Base-by-base conservation (phyloP, 495 filamentous ascomycete species). In the Penicillium paxilli region DNA sequence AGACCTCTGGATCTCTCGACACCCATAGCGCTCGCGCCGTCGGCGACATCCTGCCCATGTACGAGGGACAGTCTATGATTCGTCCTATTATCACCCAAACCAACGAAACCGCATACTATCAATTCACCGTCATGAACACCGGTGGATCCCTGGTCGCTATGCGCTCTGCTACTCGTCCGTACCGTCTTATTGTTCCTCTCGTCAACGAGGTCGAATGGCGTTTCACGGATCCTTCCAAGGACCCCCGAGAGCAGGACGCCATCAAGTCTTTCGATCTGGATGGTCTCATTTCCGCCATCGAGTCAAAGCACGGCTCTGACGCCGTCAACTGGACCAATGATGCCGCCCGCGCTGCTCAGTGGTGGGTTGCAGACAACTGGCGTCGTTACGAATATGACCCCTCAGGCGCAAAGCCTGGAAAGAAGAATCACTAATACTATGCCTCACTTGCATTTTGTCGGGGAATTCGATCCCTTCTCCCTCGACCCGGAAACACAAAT, bases 31-130 rank as follows among this genome's bases (percentile, higher is more conserved):
- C 54, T 3, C 49, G 63, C 16, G 69, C 69, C 22, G 68, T 73
- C 21, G 57, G 57, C 7, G 65, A 72, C 22, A 53, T 79, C 2
- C 64, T 75, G 14, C 69, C 73, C 14, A 61, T 76, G 40, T 78
- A 78, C 52, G 75, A 79, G 60, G 76, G 73, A 23, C 76, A 79
- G 30, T 77, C 73, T 1, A 66, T 79, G 35, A 70, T 79, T 45
- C 69, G 75, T 1, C 72, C 75, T 0, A 71, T 69, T 40, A 59
- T 69, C 32, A 41, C 62, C 23, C 58, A 56, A 8, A 64, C 69
- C 24, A 62, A 70, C 37, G 63, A 72, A 10, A 67, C 71, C 25
- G 60, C 67, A 47, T 66, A 67, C 28, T 79, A 71, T 65, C 73
- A 78, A 37, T 73, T 79, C 54, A 72, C 66, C 38, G 65, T 79